Conservation (phyloP, 305 asterid species). For the Striga hermonthica region DNA sequence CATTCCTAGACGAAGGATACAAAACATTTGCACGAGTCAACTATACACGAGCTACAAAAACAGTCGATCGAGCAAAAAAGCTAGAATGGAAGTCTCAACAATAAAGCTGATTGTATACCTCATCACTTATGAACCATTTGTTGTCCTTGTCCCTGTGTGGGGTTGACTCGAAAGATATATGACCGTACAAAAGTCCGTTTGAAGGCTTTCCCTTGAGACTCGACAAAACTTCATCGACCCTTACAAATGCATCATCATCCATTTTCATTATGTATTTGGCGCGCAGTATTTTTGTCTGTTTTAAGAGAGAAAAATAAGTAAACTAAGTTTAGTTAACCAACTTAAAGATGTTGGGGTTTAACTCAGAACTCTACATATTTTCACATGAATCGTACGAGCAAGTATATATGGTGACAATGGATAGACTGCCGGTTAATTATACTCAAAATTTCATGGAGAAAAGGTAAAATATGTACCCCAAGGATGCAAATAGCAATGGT, state of each 20-base stretch:
- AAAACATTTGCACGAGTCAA: neutral
- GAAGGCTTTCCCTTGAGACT: conserved; percentile 58
- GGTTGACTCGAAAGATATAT: conserved; percentile 64
- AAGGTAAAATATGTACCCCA: conserved; percentile 55
- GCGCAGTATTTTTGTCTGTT: conserved; percentile 64
- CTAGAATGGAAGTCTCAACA: neutral
- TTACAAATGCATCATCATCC: conserved; percentile 91
- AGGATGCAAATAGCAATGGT: conserved; percentile 79
- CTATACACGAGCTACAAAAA: too few species aligned
- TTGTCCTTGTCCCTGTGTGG: conserved; percentile 83
- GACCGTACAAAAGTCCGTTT: conserved; percentile 64
- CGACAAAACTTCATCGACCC: conserved; percentile 75
- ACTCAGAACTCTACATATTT: neutral
- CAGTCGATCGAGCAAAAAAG: too few species aligned
- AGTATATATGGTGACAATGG: neutral
- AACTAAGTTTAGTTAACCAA: neutral
- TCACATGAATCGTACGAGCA: neutral
- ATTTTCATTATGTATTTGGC: conserved; percentile 88
- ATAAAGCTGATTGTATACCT: conserved; percentile 46
- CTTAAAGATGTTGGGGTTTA: neutral
- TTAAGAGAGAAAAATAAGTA: conserved; percentile 1
- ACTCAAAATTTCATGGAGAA: neutral
- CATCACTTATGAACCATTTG: conserved; percentile 84
- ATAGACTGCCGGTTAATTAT: conserved; percentile 4
- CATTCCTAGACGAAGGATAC: conserved; percentile 58